Percentiles rank a stretch among this genome's conserved stretches.
Conservation (phyloP, 108 stramenopile species). For the Skeletonema potamos region DNA sequence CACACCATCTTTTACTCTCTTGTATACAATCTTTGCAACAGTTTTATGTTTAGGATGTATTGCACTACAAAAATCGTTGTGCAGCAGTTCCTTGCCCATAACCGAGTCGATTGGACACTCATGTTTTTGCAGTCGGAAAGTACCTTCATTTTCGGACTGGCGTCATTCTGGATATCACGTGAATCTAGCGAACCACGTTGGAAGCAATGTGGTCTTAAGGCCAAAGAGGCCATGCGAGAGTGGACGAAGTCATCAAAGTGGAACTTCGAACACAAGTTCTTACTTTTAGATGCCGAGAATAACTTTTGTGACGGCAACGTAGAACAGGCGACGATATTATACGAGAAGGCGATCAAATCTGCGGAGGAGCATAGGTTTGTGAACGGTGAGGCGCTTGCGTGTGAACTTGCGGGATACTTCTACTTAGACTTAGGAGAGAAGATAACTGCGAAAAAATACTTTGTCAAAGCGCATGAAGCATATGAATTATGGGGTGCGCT, state of each 20-base stretch:
- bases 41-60: neutral
- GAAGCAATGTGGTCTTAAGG: neutral
- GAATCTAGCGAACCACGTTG: neutral
- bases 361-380: slow-evolving; percentile 17
- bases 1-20: neutral
- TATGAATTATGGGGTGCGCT: slow-evolving; percentile 20
- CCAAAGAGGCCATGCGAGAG: neutral
- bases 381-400: slow-evolving; percentile 24
- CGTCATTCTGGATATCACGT: slow-evolving; percentile 13
- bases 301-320: slow-evolving; percentile 1
- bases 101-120: neutral
- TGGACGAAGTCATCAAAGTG: slow-evolving; percentile 5
- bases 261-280: slow-evolving; percentile 26
- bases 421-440: slow-evolving; percentile 10
- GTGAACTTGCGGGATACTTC: slow-evolving; percentile 18
- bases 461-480: slow-evolving; percentile 4
- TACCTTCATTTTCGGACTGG: neutral
- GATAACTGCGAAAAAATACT: slow-evolving; percentile 1
- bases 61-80: neutral
- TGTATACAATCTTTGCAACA: neutral
- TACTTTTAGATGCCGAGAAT: slow-evolving; percentile 25
- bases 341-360: slow-evolving; percentile 16
- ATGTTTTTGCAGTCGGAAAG: neutral
- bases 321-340: neutral
- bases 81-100: neutral